Percentiles rank a stretch among this genome's conserved stretches.
Conservation (phyloP, 257 asterid species). For the Solanum corneliomulleri region DNA sequence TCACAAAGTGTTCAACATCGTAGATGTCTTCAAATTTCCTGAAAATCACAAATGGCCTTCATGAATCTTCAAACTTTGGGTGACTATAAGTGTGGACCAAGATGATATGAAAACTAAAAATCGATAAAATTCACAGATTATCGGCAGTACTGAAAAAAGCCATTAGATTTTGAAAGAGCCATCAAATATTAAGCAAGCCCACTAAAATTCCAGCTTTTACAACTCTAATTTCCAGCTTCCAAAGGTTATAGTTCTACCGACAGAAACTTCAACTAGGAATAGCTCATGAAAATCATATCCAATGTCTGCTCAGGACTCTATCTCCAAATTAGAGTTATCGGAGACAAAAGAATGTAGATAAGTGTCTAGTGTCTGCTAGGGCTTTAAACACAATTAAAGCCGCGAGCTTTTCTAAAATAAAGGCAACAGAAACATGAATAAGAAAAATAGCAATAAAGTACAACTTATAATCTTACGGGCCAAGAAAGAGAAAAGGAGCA, state of each 20-base stretch:
- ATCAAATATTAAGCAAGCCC: neutral
- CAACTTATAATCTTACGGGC: neutral
- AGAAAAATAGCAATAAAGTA: neutral
- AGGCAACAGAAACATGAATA: neutral
- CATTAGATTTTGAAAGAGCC: neutral
- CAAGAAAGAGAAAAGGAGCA: neutral
- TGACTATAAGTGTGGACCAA: neutral
- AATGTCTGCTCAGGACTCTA: neutral
- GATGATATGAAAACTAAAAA: neutral
- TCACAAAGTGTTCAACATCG: slow-evolving; percentile 45
- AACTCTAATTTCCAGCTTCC: neutral
- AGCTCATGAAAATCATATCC: neutral
- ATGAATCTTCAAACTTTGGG: neutral
- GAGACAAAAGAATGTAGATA: neutral
- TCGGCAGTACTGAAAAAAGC: neutral
- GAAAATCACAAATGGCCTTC: slow-evolving; percentile 8
- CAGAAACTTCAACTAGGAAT: neutral
- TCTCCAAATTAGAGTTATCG: neutral
- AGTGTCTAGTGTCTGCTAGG: neutral
- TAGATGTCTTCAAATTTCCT: slow-evolving; percentile 68
- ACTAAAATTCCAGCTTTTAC: neutral
- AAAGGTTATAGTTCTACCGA: neutral
- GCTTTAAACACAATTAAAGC: neutral
- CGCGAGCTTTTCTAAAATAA: neutral
- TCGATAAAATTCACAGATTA: neutral